Base-by-base conservation (phyloP, 768 basidiomycete species). In the Rubroboletus pulcherrimus region DNA sequence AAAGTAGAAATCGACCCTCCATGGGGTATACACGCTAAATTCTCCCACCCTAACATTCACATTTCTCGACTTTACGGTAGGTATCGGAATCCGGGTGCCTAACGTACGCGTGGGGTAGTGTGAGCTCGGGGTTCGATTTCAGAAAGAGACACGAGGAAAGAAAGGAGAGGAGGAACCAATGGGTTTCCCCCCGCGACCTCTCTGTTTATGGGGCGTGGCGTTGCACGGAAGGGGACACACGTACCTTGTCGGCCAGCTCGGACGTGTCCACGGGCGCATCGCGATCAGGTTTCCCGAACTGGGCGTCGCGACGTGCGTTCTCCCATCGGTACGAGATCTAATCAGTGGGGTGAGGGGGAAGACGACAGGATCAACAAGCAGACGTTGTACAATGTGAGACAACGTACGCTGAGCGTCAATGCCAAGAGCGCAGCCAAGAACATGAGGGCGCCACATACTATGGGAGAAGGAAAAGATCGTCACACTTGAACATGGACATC, bases 11-110 rank as follows among this genome's bases (percentile, higher is more conserved):
- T 26, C 11, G 3, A 11, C 21, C 14, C 21, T 48, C 5, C n/a
- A 33, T 12, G 12, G 12, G 31, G 44, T 30, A 33, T 19, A 14
- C 5, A 1, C 7, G n/a, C n/a, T n/a, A n/a, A n/a, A 7, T 11
- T 21, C 19, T 12, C 30, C 11, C 7, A 7, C 11, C 4, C 8
- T 5, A 35, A 12, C 19, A 26, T 19, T 5, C 26, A n/a, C 15
- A 29, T n/a, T 26, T 14, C 26, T 7, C n/a, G 5, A 38, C 15
- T 34, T 15, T n/a, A 76, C 2, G 65, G 66, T 34, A 81, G 63
- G 56, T 87, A 87, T 50, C 85, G 81, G 74, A 87, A 87, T 19
- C 73, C 72, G 4, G 81, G 80, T 0, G 85, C 83, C 85, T 86
- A 29, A 49, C 14, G 35, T 8, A 12, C 19, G 24, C 21, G 21